Evolutionary conservation across 2,329 filamentous ascomycete genomes (phyloP).

Genomic region (Botrytis cinerea): DNA sequence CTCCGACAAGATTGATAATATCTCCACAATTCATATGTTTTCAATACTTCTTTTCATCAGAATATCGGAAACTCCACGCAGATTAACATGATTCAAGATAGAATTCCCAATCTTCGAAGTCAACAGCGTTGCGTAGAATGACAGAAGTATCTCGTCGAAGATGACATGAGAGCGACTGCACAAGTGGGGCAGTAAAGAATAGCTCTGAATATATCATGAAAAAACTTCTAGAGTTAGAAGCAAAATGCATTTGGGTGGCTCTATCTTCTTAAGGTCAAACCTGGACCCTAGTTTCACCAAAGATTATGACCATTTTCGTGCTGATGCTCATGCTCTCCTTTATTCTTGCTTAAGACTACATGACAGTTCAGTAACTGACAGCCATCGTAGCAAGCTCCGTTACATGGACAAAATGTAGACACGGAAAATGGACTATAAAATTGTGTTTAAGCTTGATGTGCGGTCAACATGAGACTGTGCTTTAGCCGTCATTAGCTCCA

Average conservation of each 20-base stretch:
- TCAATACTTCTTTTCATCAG: neutral
- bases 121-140: neutral
- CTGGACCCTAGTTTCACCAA: neutral
- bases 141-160: neutral
- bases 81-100: neutral
- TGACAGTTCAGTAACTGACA: neutral
- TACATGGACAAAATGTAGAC: too few relatives aligned
- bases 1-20: neutral
- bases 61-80: neutral
- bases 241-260: neutral
- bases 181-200: neutral
- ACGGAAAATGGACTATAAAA: neutral
- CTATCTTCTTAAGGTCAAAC: neutral
- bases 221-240: neutral
- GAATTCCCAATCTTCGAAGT: neutral
- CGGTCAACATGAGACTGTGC: neutral
- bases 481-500: rapidly evolving
- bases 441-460: neutral
- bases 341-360: neutral
- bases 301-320: neutral
- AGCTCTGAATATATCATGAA: neutral
- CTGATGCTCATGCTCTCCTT: neutral
- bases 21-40: neutral
- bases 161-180: neutral
- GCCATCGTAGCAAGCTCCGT: neutral